Percentiles rank a stretch among this genome's conserved stretches.
phyloP scores from a whole-genome alignment of 2,329 filamentous ascomycete species.

The Aspergillus carbonarius region DNA sequence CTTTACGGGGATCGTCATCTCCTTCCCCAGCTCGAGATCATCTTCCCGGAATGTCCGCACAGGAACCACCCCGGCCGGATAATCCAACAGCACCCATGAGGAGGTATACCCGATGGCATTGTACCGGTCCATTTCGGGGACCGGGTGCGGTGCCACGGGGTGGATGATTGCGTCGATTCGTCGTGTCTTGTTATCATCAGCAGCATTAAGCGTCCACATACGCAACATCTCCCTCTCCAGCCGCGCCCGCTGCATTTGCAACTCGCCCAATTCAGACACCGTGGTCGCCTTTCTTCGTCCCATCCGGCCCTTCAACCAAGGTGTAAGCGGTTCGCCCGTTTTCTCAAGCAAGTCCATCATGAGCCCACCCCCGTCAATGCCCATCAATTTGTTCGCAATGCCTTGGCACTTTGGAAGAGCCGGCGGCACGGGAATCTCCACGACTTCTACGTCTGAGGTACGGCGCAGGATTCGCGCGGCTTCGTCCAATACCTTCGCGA shows the following conservation, averaged over 20 bases:
- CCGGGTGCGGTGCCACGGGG: slow-evolving; percentile 63
- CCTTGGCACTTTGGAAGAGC: slow-evolving; percentile 57
- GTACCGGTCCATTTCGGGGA: slow-evolving; percentile 62
- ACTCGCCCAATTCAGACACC: slow-evolving; percentile 50
- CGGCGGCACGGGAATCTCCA: slow-evolving; percentile 56
- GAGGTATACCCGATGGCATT: slow-evolving; percentile 64
- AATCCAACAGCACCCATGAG: slow-evolving; percentile 62
- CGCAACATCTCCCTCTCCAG: slow-evolving; percentile 57
- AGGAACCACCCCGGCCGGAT: slow-evolving; percentile 58
- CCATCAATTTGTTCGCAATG: slow-evolving; percentile 59
- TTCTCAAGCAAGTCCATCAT: slow-evolving; percentile 59
- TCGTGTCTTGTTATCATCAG: slow-evolving; percentile 15
- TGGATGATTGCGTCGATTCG: slow-evolving; percentile 61
- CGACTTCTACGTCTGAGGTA: slow-evolving; percentile 52
- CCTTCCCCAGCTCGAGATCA: slow-evolving; percentile 52
- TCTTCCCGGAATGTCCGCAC: slow-evolving; percentile 50
- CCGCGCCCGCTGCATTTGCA: slow-evolving; percentile 54
- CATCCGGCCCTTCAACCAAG: slow-evolving; percentile 58
- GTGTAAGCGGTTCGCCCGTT: slow-evolving; percentile 58
- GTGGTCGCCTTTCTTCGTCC: slow-evolving; percentile 49
- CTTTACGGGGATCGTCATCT: slow-evolving; percentile 42
- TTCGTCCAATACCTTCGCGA: slow-evolving; percentile 41
- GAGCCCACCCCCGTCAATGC: slow-evolving; percentile 55
- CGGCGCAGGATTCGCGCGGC: slow-evolving; percentile 35
- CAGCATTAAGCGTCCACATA: slow-evolving; percentile 51